Percentiles rank a stretch among this genome's conserved stretches.
Conservation (phyloP, 441 rosid species). For the Populus trichocarpa region DNA sequence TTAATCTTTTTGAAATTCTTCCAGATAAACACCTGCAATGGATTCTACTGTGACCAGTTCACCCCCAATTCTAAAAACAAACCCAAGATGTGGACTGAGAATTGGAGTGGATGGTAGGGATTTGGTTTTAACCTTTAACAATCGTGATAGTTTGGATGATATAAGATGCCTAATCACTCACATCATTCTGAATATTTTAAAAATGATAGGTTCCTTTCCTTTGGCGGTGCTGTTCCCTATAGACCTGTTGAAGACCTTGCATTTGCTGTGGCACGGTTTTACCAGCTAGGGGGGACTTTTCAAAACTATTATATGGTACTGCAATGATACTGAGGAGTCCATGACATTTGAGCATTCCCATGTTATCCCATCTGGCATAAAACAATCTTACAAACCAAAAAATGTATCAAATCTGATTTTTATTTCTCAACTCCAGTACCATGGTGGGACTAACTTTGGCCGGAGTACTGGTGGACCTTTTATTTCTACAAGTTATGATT, state of each 20-base stretch:
- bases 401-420: conserved; percentile 13
- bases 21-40: conserved; percentile 93
- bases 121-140: neutral
- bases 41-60: conserved; percentile 86
- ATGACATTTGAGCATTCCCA: neutral
- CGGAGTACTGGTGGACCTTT: conserved; percentile 68
- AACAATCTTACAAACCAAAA: neutral
- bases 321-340: neutral
- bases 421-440: conserved; percentile 48
- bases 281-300: conserved; percentile 71
- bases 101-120: conserved; percentile 89
- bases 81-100: conserved; percentile 94
- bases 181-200: neutral
- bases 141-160: neutral
- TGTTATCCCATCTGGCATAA: neutral
- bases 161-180: neutral
- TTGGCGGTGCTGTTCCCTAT: conserved; percentile 80
- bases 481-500: conserved; percentile 73
- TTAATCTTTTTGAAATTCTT: conserved; percentile 4
- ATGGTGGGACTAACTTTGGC: conserved; percentile 88
- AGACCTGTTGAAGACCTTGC: conserved; percentile 92
- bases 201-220: conserved; percentile 57
- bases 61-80: conserved; percentile 77
- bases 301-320: conserved; percentile 90
- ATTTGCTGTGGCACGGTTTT: conserved; percentile 69